Conservation (phyloP, 2,329 filamentous ascomycete genomes). For the Trichoderma asperellum region DNA sequence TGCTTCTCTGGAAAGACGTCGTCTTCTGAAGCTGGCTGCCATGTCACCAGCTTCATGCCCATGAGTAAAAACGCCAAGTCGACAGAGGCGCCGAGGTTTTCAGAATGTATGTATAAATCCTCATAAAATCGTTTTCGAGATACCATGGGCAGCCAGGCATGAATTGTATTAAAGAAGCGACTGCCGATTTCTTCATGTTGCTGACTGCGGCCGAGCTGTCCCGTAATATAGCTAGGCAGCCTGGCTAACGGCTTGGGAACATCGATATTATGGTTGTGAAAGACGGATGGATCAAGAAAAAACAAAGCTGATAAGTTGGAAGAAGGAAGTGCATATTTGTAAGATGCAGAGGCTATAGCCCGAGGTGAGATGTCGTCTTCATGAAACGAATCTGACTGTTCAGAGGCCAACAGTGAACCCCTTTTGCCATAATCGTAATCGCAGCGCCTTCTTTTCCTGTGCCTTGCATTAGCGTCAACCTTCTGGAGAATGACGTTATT, state of each 20-base stretch:
- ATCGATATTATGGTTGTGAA: conserved; percentile 12
- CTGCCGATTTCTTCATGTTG: conserved; percentile 3
- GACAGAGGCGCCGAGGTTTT: background rate
- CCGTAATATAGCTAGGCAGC: conserved; percentile 8
- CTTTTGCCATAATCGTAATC: conserved; percentile 12
- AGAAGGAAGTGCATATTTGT: background rate
- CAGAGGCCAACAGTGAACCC: background rate
- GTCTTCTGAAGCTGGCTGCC: conserved; percentile 2
- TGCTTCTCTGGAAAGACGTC: background rate
- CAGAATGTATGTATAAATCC: background rate
- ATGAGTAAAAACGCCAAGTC: conserved; percentile 10
- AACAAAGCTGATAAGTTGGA: conserved; percentile 15
- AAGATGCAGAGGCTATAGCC: background rate
- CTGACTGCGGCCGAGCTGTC: background rate
- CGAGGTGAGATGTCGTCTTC: conserved; percentile 5
- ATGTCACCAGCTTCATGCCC: conserved; percentile 12
- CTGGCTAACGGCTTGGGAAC: background rate
- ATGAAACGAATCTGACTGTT: background rate
- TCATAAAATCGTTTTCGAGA: conserved; percentile 11
- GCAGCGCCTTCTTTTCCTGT: conserved; percentile 5
- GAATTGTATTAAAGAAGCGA: background rate
- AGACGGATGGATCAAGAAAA: conserved; percentile 15
- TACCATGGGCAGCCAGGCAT: conserved; percentile 6
- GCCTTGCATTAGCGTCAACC: background rate
- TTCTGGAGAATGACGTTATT: rapidly evolving